These are phyloP conservation scores for Xerocomellus chrysenteron DNA, from an alignment of 768 basidiomycete species.

Conservation along the genomic window DNA sequence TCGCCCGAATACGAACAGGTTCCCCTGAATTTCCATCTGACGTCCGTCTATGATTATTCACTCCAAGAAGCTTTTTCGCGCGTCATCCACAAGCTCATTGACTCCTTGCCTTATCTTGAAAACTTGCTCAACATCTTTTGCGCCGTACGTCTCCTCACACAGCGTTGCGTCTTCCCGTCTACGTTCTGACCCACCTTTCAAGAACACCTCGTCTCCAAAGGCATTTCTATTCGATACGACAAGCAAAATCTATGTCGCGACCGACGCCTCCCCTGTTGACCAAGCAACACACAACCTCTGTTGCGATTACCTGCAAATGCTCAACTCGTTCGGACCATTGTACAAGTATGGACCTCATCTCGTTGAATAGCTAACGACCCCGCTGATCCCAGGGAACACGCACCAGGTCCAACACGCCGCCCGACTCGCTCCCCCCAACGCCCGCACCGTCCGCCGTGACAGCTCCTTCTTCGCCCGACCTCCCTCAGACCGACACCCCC, in stretches of 20 bases:
- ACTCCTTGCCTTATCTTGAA: conserved; percentile 83
- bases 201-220: conserved; percentile 93
- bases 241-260: conserved; percentile 88
- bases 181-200: neutral
- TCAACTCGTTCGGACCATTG: conserved; percentile 80
- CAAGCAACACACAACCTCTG: conserved; percentile 84
- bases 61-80: conserved; percentile 90
- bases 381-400: conserved; percentile 4
- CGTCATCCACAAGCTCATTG: conserved; percentile 83
- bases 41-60: conserved; percentile 91
- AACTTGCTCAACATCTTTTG: conserved; percentile 85
- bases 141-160: conserved; percentile 46
- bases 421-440: conserved; percentile 2
- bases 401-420: conserved; percentile 22
- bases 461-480: neutral
- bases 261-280: conserved; percentile 90
- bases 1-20: conserved; percentile 75
- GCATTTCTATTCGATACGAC: conserved; percentile 89
- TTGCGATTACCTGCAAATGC: conserved; percentile 86
- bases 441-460: conserved; percentile 8
- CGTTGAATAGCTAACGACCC: neutral
- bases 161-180: neutral
- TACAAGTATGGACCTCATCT: conserved; percentile 59
- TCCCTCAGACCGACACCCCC: neutral
- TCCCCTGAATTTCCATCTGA: conserved; percentile 84